A percentile compares a stretch with the other conserved stretches of the same genome.
Conservation (phyloP, 2,329 filamentous ascomycete species). For the Polychaeton citri region DNA sequence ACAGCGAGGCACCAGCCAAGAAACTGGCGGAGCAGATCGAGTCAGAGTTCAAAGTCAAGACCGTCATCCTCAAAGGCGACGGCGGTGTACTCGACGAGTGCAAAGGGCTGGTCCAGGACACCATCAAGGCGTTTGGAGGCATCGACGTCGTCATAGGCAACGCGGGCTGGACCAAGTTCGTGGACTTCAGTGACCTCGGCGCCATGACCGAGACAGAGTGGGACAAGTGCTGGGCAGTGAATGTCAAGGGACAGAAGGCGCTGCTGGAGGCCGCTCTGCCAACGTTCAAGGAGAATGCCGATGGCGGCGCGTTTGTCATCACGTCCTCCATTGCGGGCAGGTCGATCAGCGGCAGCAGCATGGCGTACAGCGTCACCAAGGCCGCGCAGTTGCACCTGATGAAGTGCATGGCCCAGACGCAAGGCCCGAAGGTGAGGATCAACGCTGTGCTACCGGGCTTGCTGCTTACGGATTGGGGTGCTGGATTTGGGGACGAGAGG, state of each 20-base stretch:
- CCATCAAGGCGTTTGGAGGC: slow-evolving; percentile 48
- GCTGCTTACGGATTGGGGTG: slow-evolving; percentile 53
- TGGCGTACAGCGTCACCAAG: slow-evolving; percentile 69
- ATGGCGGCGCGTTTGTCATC: slow-evolving; percentile 51
- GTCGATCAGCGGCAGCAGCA: slow-evolving; percentile 39
- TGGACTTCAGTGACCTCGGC: slow-evolving; percentile 43
- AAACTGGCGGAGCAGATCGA: slow-evolving; percentile 44
- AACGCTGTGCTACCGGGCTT: slow-evolving; percentile 54
- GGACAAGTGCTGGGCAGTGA: slow-evolving; percentile 52
- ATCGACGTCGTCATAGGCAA: slow-evolving; percentile 71
- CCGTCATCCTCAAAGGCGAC: slow-evolving; percentile 51
- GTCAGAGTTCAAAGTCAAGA: slow-evolving; percentile 36
- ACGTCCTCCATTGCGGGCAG: slow-evolving; percentile 48
- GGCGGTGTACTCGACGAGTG: slow-evolving; percentile 48
- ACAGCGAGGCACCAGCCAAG: slow-evolving; percentile 46
- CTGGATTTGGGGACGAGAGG: slow-evolving; percentile 34
- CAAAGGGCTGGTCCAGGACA: slow-evolving; percentile 43
- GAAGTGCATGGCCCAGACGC: slow-evolving; percentile 49
- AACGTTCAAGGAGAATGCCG: slow-evolving; percentile 46
- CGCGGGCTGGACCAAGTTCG: slow-evolving; percentile 52
- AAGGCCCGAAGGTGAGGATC: slow-evolving; percentile 48
- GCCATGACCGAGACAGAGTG: slow-evolving; percentile 48
- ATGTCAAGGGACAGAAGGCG: slow-evolving; percentile 38
- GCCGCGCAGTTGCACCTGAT: slow-evolving; percentile 56
- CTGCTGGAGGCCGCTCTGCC: slow-evolving; percentile 45